Conservation (phyloP, 352 stramenopile species). For the Detonula confervacea region DNA sequence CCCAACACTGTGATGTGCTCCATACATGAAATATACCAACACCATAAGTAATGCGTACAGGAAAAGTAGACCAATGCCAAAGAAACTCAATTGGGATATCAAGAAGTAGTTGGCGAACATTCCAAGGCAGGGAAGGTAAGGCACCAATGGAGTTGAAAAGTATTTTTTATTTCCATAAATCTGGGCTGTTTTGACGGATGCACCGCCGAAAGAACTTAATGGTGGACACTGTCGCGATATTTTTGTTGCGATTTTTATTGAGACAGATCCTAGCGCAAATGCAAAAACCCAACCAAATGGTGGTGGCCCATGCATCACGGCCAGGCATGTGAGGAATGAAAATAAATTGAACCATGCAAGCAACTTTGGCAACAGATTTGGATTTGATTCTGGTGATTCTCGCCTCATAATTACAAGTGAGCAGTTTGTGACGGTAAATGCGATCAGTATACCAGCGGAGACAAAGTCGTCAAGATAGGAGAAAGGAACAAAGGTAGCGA, state of each 20-base stretch:
- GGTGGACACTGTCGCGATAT: slow-evolving; percentile 48
- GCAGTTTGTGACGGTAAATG: slow-evolving; percentile 77
- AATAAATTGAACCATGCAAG: slow-evolving; percentile 64
- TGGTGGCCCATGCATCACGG: slow-evolving; percentile 35
- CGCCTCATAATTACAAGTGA: slow-evolving; percentile 66
- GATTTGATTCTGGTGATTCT: slow-evolving; percentile 45
- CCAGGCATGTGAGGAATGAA: slow-evolving; percentile 56
- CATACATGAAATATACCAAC: slow-evolving; percentile 63
- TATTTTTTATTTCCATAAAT: slow-evolving; percentile 39
- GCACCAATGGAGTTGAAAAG: slow-evolving; percentile 70
- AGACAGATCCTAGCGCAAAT: slow-evolving; percentile 27
- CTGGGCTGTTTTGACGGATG: slow-evolving; percentile 24
- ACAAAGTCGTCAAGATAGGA: slow-evolving; percentile 77
- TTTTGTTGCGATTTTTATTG: slow-evolving; percentile 31
- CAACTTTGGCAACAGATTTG: slow-evolving; percentile 39
- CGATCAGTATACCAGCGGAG: slow-evolving; percentile 72
- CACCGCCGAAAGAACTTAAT: slow-evolving; percentile 38
- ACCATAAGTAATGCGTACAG: slow-evolving; percentile 54
- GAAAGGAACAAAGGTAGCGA: slow-evolving; percentile 81
- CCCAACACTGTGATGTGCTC: slow-evolving; percentile 47
- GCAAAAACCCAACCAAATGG: slow-evolving; percentile 37
- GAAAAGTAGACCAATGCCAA: slow-evolving; percentile 65
- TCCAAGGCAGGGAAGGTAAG: slow-evolving; percentile 67
- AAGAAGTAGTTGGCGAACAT: slow-evolving; percentile 84
- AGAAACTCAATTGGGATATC: slow-evolving; percentile 71